Evolutionary conservation across 257 asterid species (phyloP).

Genomic region (Datura wrightii): DNA sequence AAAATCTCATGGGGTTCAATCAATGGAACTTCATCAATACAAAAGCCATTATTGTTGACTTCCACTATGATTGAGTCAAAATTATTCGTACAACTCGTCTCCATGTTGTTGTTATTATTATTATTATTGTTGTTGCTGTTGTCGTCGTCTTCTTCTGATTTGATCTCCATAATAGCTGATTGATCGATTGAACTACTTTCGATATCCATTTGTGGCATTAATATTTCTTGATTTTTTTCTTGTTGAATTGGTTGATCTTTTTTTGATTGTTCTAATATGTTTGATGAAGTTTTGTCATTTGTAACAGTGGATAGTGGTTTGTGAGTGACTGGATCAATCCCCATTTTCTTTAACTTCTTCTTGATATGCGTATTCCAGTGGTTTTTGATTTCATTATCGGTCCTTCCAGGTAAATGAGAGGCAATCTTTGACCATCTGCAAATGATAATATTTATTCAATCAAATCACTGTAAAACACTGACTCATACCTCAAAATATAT

Average conservation of each 20-base stretch:
- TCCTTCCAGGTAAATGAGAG: constrained; percentile 96
- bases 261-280: constrained; percentile 30
- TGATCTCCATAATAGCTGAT: constrained; percentile 38
- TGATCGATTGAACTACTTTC: constrained; percentile 28
- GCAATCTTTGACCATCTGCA: constrained; percentile 95
- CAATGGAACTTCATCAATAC: constrained; percentile 78
- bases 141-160: constrained; percentile 26
- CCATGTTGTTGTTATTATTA: background rate
- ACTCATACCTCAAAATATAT: background rate
- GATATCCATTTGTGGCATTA: background rate
- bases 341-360: constrained; percentile 87
- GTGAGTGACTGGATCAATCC: constrained; percentile 93
- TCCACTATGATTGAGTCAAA: constrained; percentile 37
- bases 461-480: background rate
- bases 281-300: background rate
- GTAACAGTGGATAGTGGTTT: constrained; percentile 57
- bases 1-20: constrained; percentile 72
- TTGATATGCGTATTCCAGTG: constrained; percentile 98
- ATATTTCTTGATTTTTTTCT: constrained; percentile 29
- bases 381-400: constrained; percentile 94
- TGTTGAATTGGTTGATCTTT: constrained; percentile 21
- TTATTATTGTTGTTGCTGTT: background rate
- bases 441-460: background rate
- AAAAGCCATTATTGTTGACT: constrained; percentile 62
- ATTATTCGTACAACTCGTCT: background rate